Percentiles rank a stretch among this genome's conserved stretches.
These are phyloP conservation scores for Yamadazyma endophytica DNA, from an alignment of 805 yeast species.

Conservation along the genomic window DNA sequence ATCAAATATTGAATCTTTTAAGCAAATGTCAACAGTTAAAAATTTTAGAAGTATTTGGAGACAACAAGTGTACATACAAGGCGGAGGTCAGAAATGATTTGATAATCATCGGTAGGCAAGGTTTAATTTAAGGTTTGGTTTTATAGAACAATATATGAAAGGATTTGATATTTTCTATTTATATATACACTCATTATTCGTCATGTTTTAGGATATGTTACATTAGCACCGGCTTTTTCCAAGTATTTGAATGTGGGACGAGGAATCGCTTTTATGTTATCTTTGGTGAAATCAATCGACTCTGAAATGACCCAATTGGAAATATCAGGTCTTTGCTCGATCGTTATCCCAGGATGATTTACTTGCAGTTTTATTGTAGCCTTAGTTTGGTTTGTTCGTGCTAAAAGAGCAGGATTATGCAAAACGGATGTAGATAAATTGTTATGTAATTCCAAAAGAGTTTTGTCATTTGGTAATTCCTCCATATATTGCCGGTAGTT, in stretches of 20 bases:
- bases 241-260: conserved; percentile 64
- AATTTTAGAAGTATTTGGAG: conserved; percentile 77
- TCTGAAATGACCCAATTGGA: conserved; percentile 21
- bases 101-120: conserved; percentile 70
- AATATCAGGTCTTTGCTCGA: conserved; percentile 32
- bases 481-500: conserved; percentile 9
- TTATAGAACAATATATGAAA: background rate
- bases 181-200: background rate
- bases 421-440: conserved; percentile 23
- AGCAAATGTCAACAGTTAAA: conserved; percentile 60
- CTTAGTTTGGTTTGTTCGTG: conserved; percentile 11
- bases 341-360: conserved; percentile 31
- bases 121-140: conserved; percentile 35
- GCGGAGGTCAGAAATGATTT: conserved; percentile 52
- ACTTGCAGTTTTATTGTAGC: background rate
- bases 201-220: conserved; percentile 21
- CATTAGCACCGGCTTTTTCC: conserved; percentile 48
- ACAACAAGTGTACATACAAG: conserved; percentile 59
- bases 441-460: conserved; percentile 13
- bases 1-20: conserved; percentile 55
- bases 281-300: conserved; percentile 19
- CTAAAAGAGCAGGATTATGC: conserved; percentile 20
- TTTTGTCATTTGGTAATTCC: conserved; percentile 9
- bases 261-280: too few relatives aligned
- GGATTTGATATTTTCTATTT: background rate